A percentile compares a stretch with the other conserved stretches of the same genome.
Conservation (phyloP, 441 rosid genomes). For the Brassica hybrid region DNA sequence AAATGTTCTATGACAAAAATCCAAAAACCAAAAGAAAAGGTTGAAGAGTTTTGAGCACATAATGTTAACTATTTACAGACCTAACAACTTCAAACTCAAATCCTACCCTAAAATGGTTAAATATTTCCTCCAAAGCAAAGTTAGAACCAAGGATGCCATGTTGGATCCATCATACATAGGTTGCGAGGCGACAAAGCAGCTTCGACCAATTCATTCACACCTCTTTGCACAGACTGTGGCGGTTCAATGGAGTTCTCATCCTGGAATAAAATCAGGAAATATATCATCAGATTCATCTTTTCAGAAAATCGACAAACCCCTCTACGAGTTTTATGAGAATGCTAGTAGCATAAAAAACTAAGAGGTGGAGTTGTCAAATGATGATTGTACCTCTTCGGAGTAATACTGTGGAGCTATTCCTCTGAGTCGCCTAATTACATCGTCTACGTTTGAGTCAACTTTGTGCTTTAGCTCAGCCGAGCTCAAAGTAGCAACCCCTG, state of each 20-base stretch:
- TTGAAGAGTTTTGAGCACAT: conserved; percentile 14
- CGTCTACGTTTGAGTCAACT: conserved; percentile 77
- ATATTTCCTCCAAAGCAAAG: not conserved
- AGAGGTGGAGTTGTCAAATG: not conserved
- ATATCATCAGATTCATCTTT: conserved; percentile 2
- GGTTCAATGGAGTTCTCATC: conserved; percentile 84
- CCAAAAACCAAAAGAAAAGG: no score
- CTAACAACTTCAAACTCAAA: conserved; percentile 32
- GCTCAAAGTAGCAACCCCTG: conserved; percentile 66
- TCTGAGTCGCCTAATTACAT: conserved; percentile 71
- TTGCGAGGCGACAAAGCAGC: conserved; percentile 89
- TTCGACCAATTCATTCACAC: conserved; percentile 85
- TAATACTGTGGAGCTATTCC: conserved; percentile 80
- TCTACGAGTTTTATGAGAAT: not conserved
- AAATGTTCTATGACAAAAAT: no score
- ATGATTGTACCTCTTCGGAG: conserved; percentile 79
- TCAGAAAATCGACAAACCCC: not conserved
- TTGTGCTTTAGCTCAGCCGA: conserved; percentile 77
- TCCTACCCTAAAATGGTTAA: conserved; percentile 28
- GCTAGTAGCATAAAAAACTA: not conserved
- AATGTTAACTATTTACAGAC: conserved; percentile 37
- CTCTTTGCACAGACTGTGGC: conserved; percentile 91
- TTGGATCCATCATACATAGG: conserved; percentile 99
- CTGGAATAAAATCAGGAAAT: conserved; percentile 44
- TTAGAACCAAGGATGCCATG: conserved; percentile 99